Evolutionary conservation across 2,329 filamentous ascomycete species (phyloP).

Genomic region (Gaeumannomyces tritici): DNA sequence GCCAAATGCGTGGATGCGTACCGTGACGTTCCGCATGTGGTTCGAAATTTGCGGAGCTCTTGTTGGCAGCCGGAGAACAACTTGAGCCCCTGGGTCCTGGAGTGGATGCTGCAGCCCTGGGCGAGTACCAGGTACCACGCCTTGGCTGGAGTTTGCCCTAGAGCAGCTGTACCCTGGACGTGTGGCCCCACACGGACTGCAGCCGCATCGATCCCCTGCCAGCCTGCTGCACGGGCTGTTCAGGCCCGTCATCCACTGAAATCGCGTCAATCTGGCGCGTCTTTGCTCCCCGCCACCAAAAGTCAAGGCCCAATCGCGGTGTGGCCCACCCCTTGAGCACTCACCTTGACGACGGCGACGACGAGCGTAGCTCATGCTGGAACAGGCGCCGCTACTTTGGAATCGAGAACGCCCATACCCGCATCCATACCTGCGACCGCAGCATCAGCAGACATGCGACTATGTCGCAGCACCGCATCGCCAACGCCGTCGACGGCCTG

Average conservation of each 20-base stretch:
- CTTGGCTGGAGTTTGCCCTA: not conserved
- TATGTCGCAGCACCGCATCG: conserved; percentile 59
- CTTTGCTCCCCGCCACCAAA: not conserved
- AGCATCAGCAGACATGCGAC: conserved; percentile 8
- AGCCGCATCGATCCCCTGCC: too few species aligned
- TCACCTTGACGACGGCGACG: not conserved
- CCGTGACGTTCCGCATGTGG: conserved; percentile 3
- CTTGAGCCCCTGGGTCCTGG: not conserved
- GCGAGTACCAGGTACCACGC: not conserved
- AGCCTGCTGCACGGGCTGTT: too few species aligned
- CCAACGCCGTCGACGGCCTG: conserved; percentile 69
- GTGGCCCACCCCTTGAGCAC: not conserved
- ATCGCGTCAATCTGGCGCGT: not conserved
- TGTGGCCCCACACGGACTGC: not conserved
- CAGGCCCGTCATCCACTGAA: not conserved
- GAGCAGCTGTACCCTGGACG: not conserved
- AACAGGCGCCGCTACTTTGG: not conserved
- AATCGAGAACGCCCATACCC: not conserved
- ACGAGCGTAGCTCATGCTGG: not conserved
- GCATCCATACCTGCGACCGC: not conserved
- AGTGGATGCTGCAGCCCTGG: too few species aligned
- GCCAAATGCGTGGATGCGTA: conserved; percentile 1
- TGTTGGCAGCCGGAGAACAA: not conserved
- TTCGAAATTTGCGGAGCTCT: not conserved
- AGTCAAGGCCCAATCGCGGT: not conserved